Evolutionary conservation across 495 filamentous ascomycete species (phyloP), one percentile per base, ranked within the genome.

Genomic region (Niebla homalea): DNA sequence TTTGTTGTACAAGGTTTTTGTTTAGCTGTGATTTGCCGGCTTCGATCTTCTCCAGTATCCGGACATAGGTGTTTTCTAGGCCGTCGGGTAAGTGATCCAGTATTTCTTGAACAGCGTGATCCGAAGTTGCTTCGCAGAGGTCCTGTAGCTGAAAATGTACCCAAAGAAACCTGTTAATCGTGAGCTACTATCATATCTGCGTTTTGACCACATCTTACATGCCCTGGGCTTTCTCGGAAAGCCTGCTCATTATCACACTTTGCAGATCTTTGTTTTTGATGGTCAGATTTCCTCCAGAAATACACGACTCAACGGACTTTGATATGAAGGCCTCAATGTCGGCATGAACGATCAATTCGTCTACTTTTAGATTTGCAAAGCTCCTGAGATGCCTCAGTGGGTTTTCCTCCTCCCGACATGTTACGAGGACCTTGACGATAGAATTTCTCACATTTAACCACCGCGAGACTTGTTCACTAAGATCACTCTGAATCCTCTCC

Each of bases 121-220:
- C 61, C 0, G 61, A 52, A 10, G 49, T 32, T 19, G 57, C 53
- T n/a, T 63, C 60, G 36, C 61, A 63, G 16, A 63, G 47, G 12
- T 63, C 61, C 14, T 50, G 21, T 5, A 63, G 48, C 35, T 63
- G 61, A 41, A 63, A 60, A 25, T 44, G 48, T 15, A 63, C 57
- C 61, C 61, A 63, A 15, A 63, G 49, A 36, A 63, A 63, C 59
- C 60, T 60, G 14, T 12, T 1, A 16, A 1, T 25, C 32, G 14
- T 54, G 5, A 54, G 41, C 29, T 12, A 6, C 2, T 16, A 22
- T 11, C 23, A 7, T 6, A 1, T 32, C 26, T n/a, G 20, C 12
- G 10, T 5, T 7, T 10, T 7, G 4, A 1, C 4, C n/a, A 14
- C 23, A 35, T 58, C 59, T 47, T 47, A 60, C 59, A 61, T 56